Evolutionary conservation across 805 yeast species (phyloP).

Genomic region (Cyberlindnera lachancei): DNA sequence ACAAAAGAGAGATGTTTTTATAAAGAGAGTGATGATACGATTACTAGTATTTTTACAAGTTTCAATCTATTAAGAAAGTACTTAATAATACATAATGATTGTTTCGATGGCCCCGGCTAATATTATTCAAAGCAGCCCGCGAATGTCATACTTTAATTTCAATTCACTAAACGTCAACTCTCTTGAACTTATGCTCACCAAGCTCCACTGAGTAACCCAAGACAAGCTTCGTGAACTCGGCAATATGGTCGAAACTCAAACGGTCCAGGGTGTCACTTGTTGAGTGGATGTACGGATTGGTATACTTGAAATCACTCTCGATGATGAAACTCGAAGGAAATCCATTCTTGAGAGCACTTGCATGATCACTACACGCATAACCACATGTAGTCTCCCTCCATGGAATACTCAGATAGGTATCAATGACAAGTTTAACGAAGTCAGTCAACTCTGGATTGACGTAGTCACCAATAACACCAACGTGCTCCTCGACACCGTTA

Average conservation of each 20-base stretch:
- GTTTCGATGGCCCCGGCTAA: too few relatives aligned
- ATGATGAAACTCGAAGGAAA: slow-evolving; percentile 78
- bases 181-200: slow-evolving; percentile 29
- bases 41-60: too few relatives aligned
- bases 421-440: slow-evolving; percentile 48
- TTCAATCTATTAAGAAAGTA: too few relatives aligned
- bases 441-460: slow-evolving; percentile 19
- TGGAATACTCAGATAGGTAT: slow-evolving; percentile 57
- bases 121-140: too few relatives aligned
- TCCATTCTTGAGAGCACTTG: slow-evolving; percentile 76
- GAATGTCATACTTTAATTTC: too few relatives aligned
- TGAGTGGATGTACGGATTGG: slow-evolving; percentile 69
- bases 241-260: slow-evolving; percentile 70
- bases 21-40: too few relatives aligned
- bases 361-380: slow-evolving; percentile 91
- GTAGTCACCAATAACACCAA: slow-evolving; percentile 56
- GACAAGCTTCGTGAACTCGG: slow-evolving; percentile 72
- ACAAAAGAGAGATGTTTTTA: too few relatives aligned
- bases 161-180: slow-evolving; percentile 4
- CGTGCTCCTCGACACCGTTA: slow-evolving; percentile 44
- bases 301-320: slow-evolving; percentile 61
- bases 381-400: slow-evolving; percentile 77
- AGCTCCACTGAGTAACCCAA: slow-evolving; percentile 70
- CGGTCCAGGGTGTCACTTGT: slow-evolving; percentile 75
- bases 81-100: too few relatives aligned